Base-by-base conservation (phyloP, 2,329 filamentous ascomycete species). In the Trichoderma sp. region DNA sequence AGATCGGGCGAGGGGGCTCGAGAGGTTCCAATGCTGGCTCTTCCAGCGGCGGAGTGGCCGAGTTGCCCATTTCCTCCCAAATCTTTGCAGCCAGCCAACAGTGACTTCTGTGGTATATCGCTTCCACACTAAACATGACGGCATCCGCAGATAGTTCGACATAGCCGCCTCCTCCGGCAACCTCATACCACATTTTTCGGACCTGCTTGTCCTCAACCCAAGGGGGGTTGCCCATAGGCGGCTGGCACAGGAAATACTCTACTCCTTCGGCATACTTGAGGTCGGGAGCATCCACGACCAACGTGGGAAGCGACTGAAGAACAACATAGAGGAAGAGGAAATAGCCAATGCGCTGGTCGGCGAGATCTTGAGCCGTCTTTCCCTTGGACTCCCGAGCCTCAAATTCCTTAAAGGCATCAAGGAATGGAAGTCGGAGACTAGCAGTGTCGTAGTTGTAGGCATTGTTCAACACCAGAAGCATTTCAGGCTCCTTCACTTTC, bases 271-370 rank as follows among this genome's bases (percentile, higher is more conserved):
- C 91, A 78, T 87, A 90, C 68, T 86, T 87, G 58, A 95, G 82
- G 11, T 87, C 90, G 0, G 92, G 91, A 0, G 91, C 92, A 79
- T 96, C 93, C 39, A 94, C 86, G 1, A 93, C 91, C 12, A 95
- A 84, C 85, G 94, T 90, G 5, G 93, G 93, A 28, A 95, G 84
- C 2, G 91, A 91, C 80, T 96, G 92, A 8, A 95, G 85, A 9
- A 94, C 88, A 7, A 89, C 90, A 78, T 95, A 95, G 71, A 95
- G 84, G 82, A 95, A 95, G 65, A 96, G 84, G 93, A 93, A 96
- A 78, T 92, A 90, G 15, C 93, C 93, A 57, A 91, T 88, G 57
- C 93, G 88, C 75, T 92, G 87, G 76, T 95, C 92, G 43, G 85
- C 84, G 55, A 95, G 82, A 75, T 95, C 92, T n/a, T 87, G 84